Evolutionary conservation across 2,329 filamentous ascomycete genomes (phyloP), one percentile per base, ranked within the genome.

Genomic region (Onygena corvina): DNA sequence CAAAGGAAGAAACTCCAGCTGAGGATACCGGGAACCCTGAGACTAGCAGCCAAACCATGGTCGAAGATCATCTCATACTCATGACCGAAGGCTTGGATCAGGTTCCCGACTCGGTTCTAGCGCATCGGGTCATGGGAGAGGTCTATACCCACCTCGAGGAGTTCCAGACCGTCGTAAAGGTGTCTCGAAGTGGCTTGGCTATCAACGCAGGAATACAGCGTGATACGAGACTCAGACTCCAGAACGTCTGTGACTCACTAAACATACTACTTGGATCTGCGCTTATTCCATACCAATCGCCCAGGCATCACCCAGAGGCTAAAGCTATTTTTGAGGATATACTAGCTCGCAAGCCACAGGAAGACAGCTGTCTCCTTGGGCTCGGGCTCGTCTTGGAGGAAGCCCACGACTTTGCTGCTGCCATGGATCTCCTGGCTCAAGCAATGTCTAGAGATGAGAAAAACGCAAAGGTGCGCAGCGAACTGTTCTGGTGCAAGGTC

Each of bases 371-470:
- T 2, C 71, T 98, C 53, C 85, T 96, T 40, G 92, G 92, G 0
- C 80, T 95, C 29, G 93, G 92, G 1, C 68, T 96, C 20, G 90
- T 98, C 34, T 83, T 89, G 42, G 88, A 95, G 64, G 92, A 96
- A 58, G 88, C 94, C 56, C 84, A 94, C 59, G 84, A 96, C 54
- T 95, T 86, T 59, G 73, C 77, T 42, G 76, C 86, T 59, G 92
- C 93, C 0, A 80, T 89, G 33, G 77, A 83, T 23, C 95, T 94
- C 59, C 69, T 98, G 9, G 76, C 76, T 33, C 78, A 86, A 54
- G 92, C 92, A 1, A 64, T 93, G 21, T 64, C 80, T 54, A 78
- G 84, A 20, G 86, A 94, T 60, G 70, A 75, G 1, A 71, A 72
- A 8, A 94, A 95, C 57, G 71, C 88, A 16, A 83, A 81, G 25